Base-by-base conservation (phyloP, 148 eudicot species). In the Selenicereus undatus region DNA sequence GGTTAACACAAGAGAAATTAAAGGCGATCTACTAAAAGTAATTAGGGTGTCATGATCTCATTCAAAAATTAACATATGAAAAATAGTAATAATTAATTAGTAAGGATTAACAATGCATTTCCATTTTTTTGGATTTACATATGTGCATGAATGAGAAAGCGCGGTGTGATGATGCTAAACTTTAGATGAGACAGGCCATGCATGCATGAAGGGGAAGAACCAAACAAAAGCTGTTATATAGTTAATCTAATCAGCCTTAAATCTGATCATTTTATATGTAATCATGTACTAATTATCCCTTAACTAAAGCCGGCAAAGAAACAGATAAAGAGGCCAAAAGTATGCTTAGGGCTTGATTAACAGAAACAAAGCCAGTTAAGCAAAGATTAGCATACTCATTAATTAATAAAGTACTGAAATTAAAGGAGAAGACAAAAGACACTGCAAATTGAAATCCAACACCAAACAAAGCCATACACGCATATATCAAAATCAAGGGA, bases 391-490 rank as follows among this genome's bases (percentile, higher is more conserved):
- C 56, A 71, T n/a, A 64, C 29, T 36, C 39, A 36, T 36, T 22
- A 65, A 27, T 71, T 75, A 75, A 68, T 66, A 65, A 83, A 66
- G 71, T 71, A 78, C 16, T 73, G 22, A 72, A 73, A 74, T 17
- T 74, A 54, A 54, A 66, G 22, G 39, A 65, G 73, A 84, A 78
- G 81, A 78, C 86, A 81, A 78, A 84, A 45, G 22, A 60, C 11
- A 3, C 81, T 84, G 79, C 79, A 81, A 84, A 74, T 81, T 81
- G 17, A 65, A 65, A 65, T 65, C 71, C 71, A 65, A 65, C 32
- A 65, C 76, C 73, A 84, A 79, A 66, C 84, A 84, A 81, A 77
- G 81, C 79, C 84, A 74, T 68, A 81, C 64, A 69, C 74, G n/a
- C n/a, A n/a, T n/a, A 73, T 78, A 79, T 68, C 11, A 65, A 74